Evolutionary conservation across 768 basidiomycete species (phyloP).

Genomic region (Dentipellis fragilis): DNA sequence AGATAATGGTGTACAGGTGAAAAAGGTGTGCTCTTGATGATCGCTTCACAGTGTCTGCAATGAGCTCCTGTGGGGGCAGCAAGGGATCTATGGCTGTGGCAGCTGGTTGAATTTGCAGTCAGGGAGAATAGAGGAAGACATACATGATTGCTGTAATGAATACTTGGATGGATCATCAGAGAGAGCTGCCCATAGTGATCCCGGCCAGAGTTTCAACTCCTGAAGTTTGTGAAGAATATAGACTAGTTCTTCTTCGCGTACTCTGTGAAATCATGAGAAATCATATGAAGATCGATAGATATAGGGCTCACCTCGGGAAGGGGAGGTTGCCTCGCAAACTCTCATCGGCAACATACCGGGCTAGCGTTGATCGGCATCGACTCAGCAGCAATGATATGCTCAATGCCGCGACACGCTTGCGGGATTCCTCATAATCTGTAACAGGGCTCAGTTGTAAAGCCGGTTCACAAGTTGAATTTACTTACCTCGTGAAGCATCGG

Average conservation of each 20-base stretch:
- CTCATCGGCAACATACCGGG: constrained; percentile 76
- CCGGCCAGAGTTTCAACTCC: constrained; percentile 61
- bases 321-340: constrained; percentile 79
- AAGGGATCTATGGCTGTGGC: constrained; percentile 29
- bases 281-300: not conserved
- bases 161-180: constrained; percentile 54
- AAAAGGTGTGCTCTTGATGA: constrained; percentile 80
- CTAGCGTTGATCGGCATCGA: constrained; percentile 62
- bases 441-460: not conserved
- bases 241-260: constrained; percentile 81
- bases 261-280: constrained; percentile 31
- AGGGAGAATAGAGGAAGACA: constrained; percentile 6
- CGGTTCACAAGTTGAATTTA: not conserved
- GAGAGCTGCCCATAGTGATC: constrained; percentile 66
- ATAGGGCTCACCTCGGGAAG: constrained; percentile 58
- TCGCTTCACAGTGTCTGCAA: constrained; percentile 64
- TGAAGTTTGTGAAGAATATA: constrained; percentile 77
- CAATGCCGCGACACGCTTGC: constrained; percentile 63
- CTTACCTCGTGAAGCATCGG: constrained; percentile 51
- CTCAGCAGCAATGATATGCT: constrained; percentile 63
- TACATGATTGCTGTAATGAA: constrained; percentile 50
- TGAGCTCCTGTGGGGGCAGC: constrained; percentile 39
- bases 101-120: not conserved
- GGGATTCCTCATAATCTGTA: constrained; percentile 49
- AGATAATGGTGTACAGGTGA: constrained; percentile 73